Conservation (phyloP, 2,329 filamentous ascomycete species). For the Diaporthe sp. region DNA sequence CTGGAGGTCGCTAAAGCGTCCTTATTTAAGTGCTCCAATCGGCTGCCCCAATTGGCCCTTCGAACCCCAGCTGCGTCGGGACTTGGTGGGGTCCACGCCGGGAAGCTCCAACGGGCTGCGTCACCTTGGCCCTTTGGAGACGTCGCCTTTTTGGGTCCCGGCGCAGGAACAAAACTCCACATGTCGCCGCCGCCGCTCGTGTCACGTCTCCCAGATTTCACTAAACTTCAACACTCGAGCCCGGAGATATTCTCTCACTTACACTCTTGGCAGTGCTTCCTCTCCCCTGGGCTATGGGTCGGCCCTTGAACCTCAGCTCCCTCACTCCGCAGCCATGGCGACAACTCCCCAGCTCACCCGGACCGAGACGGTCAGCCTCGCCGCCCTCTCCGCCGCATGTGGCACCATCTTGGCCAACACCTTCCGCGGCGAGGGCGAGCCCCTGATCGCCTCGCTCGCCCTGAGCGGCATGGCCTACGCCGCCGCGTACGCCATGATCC, state of each 20-base stretch:
- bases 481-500: constrained; percentile 85
- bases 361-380: constrained; percentile 66
- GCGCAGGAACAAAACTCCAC: constrained; percentile 1
- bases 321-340: constrained; percentile 31
- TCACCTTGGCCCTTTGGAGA: constrained; percentile 33
- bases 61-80: background rate
- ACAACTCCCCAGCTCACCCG: constrained; percentile 57
- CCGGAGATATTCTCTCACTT: background rate
- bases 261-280: background rate
- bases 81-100: constrained; percentile 10
- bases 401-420: constrained; percentile 83
- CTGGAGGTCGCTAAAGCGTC: constrained; percentile 34
- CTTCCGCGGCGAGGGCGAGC: constrained; percentile 87
- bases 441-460: constrained; percentile 88
- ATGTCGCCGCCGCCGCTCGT: background rate
- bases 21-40: constrained; percentile 33
- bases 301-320: constrained; percentile 10
- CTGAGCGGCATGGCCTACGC: constrained; percentile 89
- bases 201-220: background rate
- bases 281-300: constrained; percentile 9
- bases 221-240: background rate
- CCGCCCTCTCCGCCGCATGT: constrained; percentile 77
- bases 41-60: constrained; percentile 25
- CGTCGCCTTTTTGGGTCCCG: constrained; percentile 32
- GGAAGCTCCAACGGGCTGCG: constrained; percentile 30